These are phyloP conservation scores for Pseudozyma sp. DNA, from an alignment of 1,284 basidiomycete genomes.

Conservation along the genomic window DNA sequence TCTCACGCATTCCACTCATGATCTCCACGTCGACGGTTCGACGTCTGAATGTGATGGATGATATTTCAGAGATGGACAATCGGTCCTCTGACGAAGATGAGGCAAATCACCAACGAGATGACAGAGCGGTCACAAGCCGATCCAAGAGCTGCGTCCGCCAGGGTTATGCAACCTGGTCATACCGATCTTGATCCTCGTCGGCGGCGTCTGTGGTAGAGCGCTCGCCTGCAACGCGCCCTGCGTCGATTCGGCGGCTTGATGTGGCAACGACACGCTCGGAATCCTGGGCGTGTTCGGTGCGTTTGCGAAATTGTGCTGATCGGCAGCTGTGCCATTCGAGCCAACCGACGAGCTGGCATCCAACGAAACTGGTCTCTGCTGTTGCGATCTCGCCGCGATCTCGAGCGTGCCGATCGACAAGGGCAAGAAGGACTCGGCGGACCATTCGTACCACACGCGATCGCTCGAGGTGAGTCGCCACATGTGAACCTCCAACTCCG, in stretches of 20 bases:
- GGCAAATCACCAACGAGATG: background rate
- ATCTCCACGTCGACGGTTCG: background rate
- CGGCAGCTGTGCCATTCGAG: conserved; percentile 19
- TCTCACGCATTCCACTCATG: conserved; percentile 4
- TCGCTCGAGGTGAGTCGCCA: conserved; percentile 85
- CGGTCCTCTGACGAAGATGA: background rate
- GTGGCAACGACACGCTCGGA: conserved; percentile 36
- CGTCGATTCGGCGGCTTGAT: conserved; percentile 3
- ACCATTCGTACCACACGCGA: conserved; percentile 99
- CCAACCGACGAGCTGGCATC: conserved; percentile 39
- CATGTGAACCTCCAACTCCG: conserved; percentile 90
- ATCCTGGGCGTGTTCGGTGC: conserved; percentile 62
- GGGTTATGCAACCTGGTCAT: conserved; percentile 92
- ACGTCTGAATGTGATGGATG: background rate
- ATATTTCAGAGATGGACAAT: background rate
- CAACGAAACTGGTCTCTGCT: conserved; percentile 24
- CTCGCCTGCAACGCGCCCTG: conserved; percentile 19
- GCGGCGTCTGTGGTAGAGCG: conserved; percentile 9
- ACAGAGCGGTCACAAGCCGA: conserved; percentile 71
- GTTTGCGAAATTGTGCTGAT: conserved; percentile 54
- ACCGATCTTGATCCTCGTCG: conserved; percentile 81
- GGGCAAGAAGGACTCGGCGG: conserved; percentile 87
- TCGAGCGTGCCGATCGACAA: conserved; percentile 45
- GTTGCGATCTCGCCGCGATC: conserved; percentile 6
- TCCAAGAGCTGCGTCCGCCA: conserved; percentile 88